Percentiles rank a stretch among this genome's conserved stretches.
Evolutionary conservation across 306 rosid species (phyloP).

Genomic region (Cajanus cajan): DNA sequence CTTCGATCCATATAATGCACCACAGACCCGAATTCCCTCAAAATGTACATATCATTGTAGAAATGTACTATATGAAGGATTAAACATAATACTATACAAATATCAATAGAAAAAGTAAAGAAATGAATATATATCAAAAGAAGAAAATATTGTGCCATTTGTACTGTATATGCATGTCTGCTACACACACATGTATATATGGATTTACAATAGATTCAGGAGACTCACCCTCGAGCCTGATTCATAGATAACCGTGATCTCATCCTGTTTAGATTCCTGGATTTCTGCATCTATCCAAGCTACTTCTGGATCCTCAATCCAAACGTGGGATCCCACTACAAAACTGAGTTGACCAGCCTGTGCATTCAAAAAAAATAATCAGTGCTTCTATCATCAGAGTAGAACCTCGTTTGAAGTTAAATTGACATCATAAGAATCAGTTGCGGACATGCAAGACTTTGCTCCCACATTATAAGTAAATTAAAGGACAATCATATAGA

Average conservation of each 20-base stretch:
- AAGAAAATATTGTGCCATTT: background rate
- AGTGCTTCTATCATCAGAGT: constrained; percentile 18
- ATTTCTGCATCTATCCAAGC: constrained; percentile 92
- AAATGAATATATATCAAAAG: background rate
- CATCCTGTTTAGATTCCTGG: constrained; percentile 44
- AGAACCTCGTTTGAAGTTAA: background rate
- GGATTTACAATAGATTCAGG: background rate
- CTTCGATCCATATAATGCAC: background rate
- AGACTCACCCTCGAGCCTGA: constrained; percentile 66
- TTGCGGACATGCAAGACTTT: background rate
- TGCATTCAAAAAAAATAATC: constrained; percentile 32
- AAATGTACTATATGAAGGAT: background rate
- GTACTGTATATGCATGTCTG: background rate
- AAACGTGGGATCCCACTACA: constrained; percentile 65
- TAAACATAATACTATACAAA: background rate
- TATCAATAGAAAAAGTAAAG: background rate
- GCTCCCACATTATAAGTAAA: background rate
- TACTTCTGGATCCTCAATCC: constrained; percentile 73
- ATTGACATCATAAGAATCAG: background rate
- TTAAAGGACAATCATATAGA: background rate
- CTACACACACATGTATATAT: background rate
- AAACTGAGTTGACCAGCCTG: constrained; percentile 62
- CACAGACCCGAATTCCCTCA: background rate
- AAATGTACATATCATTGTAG: background rate
- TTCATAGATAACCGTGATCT: constrained; percentile 45